Evolutionary conservation across 2,329 filamentous ascomycete genomes (phyloP).

Genomic region (Nigrograna mackinnonii): DNA sequence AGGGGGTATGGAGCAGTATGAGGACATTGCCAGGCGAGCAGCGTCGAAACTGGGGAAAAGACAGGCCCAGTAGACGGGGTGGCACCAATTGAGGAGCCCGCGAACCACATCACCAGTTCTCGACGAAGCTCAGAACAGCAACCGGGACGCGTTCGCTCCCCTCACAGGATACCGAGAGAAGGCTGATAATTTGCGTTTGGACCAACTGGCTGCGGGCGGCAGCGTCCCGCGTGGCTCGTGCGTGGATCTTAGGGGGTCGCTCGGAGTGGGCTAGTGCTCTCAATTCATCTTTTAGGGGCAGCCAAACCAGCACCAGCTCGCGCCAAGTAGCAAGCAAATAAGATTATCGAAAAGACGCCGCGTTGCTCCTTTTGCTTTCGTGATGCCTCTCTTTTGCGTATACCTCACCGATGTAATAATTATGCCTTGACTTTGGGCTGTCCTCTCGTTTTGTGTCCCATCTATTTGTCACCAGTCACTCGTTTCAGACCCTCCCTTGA

Average conservation of each 20-base stretch:
- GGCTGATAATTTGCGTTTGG: background rate
- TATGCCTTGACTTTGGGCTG: constrained; percentile 29
- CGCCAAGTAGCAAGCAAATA: constrained; percentile 12
- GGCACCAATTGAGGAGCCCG: too few relatives aligned
- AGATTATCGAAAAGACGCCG: constrained; percentile 23
- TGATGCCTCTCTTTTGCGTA: constrained; percentile 15
- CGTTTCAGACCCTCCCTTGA: constrained; percentile 6
- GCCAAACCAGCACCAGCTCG: too few relatives aligned
- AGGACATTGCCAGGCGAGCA: constrained; percentile 35
- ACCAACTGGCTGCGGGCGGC: background rate
- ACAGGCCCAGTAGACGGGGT: too few relatives aligned
- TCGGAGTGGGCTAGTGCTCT: background rate
- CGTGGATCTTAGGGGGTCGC: constrained; percentile 3
- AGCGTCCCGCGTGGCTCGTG: background rate
- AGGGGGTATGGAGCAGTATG: constrained; percentile 43
- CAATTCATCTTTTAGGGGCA: too few relatives aligned
- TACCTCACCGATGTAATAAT: constrained; percentile 17
- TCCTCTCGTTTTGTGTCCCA: constrained; percentile 1
- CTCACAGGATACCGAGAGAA: background rate
- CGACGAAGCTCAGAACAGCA: background rate
- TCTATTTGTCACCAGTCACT: constrained; percentile 8
- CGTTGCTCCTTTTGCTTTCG: constrained; percentile 27
- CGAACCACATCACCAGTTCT: too few relatives aligned
- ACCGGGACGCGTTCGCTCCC: background rate
- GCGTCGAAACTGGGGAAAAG: constrained; percentile 27